Percentiles rank a stretch among this genome's conserved stretches.
These are phyloP conservation scores for Phaeophleospora eucalypticola DNA, from an alignment of 2,329 filamentous ascomycete genomes.

Conservation along the genomic window DNA sequence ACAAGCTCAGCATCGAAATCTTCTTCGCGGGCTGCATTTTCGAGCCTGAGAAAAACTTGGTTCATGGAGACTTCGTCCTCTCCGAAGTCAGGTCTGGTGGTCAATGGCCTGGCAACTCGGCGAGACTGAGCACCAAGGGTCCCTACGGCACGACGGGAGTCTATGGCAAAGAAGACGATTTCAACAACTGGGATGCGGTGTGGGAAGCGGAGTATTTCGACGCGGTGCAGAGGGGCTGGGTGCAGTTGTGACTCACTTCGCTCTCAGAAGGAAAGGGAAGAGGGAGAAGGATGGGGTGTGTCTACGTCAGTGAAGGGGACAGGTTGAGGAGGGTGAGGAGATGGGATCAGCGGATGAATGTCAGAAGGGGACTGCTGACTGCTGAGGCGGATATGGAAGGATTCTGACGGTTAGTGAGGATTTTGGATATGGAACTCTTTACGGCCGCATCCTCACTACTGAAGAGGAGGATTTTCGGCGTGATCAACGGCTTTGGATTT, in stretches of 20 bases:
- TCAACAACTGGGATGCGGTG: constrained; percentile 36
- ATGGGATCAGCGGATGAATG: too few relatives aligned
- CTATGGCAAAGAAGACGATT: constrained; percentile 47
- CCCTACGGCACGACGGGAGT: constrained; percentile 48
- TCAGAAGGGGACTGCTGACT: too few relatives aligned
- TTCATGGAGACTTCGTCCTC: constrained; percentile 48
- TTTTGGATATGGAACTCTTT: too few relatives aligned
- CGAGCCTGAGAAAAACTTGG: constrained; percentile 42
- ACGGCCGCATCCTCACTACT: too few relatives aligned
- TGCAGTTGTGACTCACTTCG: constrained; percentile 28
- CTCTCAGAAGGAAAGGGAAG: too few relatives aligned
- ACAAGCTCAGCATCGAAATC: constrained; percentile 44
- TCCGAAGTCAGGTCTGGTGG: constrained; percentile 40
- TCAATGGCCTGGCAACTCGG: constrained; percentile 36
- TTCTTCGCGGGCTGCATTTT: constrained; percentile 53
- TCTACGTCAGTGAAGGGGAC: neutral
- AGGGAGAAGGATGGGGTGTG: neutral
- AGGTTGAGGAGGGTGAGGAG: too few relatives aligned
- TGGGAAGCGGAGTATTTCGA: constrained; percentile 32
- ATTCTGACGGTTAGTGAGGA: too few relatives aligned
- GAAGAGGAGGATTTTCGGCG: too few relatives aligned
- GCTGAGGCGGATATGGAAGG: too few relatives aligned
- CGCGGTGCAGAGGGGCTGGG: constrained; percentile 32
- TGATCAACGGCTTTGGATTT: too few relatives aligned
- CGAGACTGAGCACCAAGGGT: constrained; percentile 41